Base-by-base conservation (phyloP, 2,329 filamentous ascomycete genomes). In the Claviceps citrina region DNA sequence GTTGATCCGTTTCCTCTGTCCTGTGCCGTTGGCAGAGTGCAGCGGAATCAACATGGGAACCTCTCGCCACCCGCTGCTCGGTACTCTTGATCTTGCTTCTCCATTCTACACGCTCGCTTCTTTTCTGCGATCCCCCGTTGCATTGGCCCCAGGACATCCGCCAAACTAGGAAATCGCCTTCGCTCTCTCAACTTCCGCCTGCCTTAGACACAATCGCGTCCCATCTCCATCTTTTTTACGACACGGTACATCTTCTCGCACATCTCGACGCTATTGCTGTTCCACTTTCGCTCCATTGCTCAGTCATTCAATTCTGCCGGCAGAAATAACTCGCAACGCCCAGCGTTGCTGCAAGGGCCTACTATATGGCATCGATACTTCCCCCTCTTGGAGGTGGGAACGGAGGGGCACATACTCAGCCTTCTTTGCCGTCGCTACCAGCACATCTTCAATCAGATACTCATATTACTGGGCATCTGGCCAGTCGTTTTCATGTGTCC, bases 401-500 rank as follows among this genome's bases (percentile, higher is more conserved):
- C 55, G 72, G 70, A 59, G 75, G 74, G 44, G 71, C 75, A 63
- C 85, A 79, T 66, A 84, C 71, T 46, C 85, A 94, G 63, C 75
- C 85, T 43, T 95, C 89, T 44, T 68, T 98, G 52, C 86, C 89
- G 18, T 79, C 85, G 45, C 69, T 98, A 49, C 89, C 91, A 36
- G 76, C 83, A 46, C 91, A 86, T 66, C 71, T 79, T 38, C 80
- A 86, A 62, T 78, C 77, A 50, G 81, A 84, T 53, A 82, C 80
- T 34, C 79, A 85, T 54, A 67, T 89, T 49, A 91, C 83, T 3
- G 81, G 81, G 39, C 84, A 89, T 59, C 73, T 91, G 46, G 84
- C 83, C 51, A 85, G 75, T 59, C 85, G 89, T 40, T 98, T 94
- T 61, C 91, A 98, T 64, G 82, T 93, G 39, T 82, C 84, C 40